phyloP scores from a whole-genome alignment of 2,329 filamentous ascomycete genomes.

The Calonectria pauciramosa region DNA sequence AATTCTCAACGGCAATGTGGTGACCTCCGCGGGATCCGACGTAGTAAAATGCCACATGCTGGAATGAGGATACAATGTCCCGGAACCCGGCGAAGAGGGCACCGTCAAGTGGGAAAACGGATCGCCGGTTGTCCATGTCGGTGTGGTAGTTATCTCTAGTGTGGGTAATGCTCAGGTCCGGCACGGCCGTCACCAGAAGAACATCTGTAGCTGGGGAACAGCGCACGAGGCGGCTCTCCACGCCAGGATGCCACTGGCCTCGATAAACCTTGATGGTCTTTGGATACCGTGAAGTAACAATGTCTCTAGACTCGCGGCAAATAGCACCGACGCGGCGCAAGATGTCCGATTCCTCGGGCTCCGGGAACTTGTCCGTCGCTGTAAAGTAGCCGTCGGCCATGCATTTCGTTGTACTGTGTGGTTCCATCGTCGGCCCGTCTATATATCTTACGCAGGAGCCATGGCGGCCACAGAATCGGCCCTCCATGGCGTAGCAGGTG shows the following conservation, averaged over 20 bases:
- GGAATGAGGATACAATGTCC: background rate
- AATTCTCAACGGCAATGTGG: background rate
- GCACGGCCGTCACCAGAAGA: background rate
- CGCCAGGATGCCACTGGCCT: background rate
- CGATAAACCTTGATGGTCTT: background rate
- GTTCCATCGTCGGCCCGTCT: background rate
- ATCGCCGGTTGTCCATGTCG: background rate
- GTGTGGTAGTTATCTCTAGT: background rate
- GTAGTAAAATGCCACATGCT: background rate
- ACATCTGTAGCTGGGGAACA: background rate
- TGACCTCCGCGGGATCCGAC: background rate
- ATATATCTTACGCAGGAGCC: background rate
- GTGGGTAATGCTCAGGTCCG: background rate
- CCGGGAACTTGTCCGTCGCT: background rate
- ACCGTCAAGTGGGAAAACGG: background rate
- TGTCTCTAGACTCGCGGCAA: background rate
- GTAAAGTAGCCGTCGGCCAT: background rate
- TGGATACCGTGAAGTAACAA: background rate
- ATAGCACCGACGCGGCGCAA: background rate
- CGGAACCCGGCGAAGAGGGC: background rate
- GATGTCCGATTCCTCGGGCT: background rate
- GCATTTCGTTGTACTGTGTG: background rate
- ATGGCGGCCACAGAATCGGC: background rate
- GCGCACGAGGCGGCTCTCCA: background rate
- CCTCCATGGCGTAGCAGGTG: background rate